Percentiles rank a stretch among this genome's conserved stretches.
Conservation (phyloP, 192 early-diverging fungal species). For the Phlyctochytrium arcticum region DNA sequence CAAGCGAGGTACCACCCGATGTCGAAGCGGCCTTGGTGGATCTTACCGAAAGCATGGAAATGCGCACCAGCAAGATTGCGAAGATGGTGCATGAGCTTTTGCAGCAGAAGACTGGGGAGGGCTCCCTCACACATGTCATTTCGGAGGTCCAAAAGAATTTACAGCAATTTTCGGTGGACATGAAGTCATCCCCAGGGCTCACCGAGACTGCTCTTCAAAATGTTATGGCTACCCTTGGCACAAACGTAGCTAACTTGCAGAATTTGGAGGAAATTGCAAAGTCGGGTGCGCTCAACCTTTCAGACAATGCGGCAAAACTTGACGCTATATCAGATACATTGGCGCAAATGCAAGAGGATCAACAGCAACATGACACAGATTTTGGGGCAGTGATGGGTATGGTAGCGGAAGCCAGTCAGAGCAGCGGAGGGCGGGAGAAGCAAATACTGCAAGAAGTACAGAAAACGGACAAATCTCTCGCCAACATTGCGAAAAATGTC, state of each 20-base stretch:
- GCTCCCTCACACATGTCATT: background rate
- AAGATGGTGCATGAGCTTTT: conserved; percentile 44
- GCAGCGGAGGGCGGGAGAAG: too few species aligned
- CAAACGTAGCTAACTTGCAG: background rate
- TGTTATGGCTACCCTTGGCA: too few species aligned
- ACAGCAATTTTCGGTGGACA: too few species aligned
- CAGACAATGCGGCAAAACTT: background rate
- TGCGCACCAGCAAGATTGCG: conserved; percentile 41
- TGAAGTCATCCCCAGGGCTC: too few species aligned
- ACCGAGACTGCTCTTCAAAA: too few species aligned
- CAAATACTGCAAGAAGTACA: too few species aligned
- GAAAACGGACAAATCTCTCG: too few species aligned
- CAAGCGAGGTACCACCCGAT: background rate
- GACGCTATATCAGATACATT: background rate
- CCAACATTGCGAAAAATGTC: too few species aligned
- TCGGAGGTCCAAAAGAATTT: background rate
- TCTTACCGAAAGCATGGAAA: conserved; percentile 39
- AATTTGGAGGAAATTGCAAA: background rate
- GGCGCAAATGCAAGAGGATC: background rate
- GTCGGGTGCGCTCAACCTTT: background rate
- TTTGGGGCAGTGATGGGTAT: conserved; percentile 12
- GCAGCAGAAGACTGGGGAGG: background rate
- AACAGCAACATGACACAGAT: conserved; percentile 1
- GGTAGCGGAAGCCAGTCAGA: conserved; percentile 9
- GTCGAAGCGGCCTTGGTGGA: conserved; percentile 30